Evolutionary conservation across 768 basidiomycete species (phyloP).

Genomic region (Rhizopogon vesiculosus): DNA sequence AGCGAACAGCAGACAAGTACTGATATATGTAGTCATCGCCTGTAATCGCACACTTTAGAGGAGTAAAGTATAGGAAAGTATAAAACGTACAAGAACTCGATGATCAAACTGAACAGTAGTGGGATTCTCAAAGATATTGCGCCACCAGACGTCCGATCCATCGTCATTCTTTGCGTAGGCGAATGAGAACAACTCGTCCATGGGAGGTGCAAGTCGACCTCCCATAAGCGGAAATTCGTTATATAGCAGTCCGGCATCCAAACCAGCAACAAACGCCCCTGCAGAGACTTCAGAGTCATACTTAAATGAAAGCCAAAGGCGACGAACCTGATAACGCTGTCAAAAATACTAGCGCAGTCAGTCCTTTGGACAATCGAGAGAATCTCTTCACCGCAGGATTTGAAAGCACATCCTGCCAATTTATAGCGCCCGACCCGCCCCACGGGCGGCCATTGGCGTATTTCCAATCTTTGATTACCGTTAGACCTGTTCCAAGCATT

Average conservation of each 20-base stretch:
- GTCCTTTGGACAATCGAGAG: constrained; percentile 48
- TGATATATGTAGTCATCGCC: constrained; percentile 83
- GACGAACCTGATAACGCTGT: constrained; percentile 86
- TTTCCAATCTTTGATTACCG: constrained; percentile 75
- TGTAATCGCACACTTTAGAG: constrained; percentile 24
- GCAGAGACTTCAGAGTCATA: constrained; percentile 3
- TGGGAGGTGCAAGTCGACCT: constrained; percentile 75
- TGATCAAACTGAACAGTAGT: constrained; percentile 98
- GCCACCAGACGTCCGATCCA: constrained; percentile 84
- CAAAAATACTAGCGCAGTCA: constrained; percentile 79
- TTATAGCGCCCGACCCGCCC: constrained; percentile 45
- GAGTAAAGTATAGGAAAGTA: neutral
- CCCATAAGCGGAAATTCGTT: constrained; percentile 99
- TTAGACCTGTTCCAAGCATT: constrained; percentile 82
- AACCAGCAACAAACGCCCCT: constrained; percentile 98
- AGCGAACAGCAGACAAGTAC: constrained; percentile 59
- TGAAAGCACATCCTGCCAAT: constrained; percentile 44
- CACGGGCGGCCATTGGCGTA: constrained; percentile 54
- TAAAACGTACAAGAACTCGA: constrained; percentile 70
- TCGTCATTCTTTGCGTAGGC: constrained; percentile 69
- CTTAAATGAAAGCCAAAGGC: neutral
- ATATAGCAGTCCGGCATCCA: constrained; percentile 95
- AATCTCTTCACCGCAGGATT: constrained; percentile 57
- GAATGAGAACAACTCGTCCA: constrained; percentile 74
- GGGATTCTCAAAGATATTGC: constrained; percentile 96